These are phyloP conservation scores for Colletotrichum filicis DNA, from an alignment of 2,329 filamentous ascomycete genomes.

Conservation along the genomic window DNA sequence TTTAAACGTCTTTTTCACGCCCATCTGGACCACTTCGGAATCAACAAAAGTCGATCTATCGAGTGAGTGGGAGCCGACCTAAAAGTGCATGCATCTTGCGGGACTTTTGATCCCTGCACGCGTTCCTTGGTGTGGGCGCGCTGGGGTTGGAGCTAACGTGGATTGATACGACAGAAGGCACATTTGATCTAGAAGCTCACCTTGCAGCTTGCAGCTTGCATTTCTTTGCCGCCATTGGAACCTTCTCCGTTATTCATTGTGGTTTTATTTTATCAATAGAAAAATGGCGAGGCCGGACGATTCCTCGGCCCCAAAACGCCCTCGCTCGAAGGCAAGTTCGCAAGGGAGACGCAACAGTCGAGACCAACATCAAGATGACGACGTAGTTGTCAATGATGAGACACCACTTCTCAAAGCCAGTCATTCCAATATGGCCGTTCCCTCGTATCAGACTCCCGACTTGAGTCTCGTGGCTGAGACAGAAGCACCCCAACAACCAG, in stretches of 20 bases:
- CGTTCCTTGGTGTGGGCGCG: background rate
- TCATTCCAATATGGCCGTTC: background rate
- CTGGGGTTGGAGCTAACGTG: background rate
- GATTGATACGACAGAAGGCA: background rate
- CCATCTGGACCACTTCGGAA: background rate
- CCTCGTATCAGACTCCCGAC: background rate
- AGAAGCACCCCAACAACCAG: background rate
- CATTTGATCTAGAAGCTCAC: background rate
- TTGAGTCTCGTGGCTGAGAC: background rate
- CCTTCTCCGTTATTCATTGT: background rate
- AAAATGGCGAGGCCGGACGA: background rate
- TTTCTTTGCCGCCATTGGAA: background rate
- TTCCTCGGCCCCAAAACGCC: background rate
- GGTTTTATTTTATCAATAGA: background rate
- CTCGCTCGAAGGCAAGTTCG: background rate
- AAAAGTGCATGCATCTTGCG: background rate
- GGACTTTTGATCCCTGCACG: background rate
- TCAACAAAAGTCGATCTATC: background rate
- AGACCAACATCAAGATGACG: background rate
- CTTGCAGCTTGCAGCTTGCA: background rate
- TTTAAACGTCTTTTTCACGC: background rate
- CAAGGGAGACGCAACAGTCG: background rate
- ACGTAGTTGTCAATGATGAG: background rate
- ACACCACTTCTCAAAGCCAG: background rate
- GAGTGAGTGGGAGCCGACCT: background rate